phyloP scores from a whole-genome alignment of 176 grass and related monocot genomes.

The Oropetium thomaeum region DNA sequence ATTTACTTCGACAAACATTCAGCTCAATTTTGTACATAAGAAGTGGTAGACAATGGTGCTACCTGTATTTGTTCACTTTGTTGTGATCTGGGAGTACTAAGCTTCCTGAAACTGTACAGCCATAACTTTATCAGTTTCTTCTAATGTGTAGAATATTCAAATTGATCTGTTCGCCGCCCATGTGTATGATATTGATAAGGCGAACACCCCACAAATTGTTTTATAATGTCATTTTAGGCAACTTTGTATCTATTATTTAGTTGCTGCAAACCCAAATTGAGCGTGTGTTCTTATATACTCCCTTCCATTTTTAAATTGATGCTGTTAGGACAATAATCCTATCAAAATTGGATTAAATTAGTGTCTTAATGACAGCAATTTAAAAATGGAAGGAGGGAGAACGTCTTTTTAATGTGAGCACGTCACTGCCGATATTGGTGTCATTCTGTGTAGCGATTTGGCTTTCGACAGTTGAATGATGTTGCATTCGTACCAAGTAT shows the following conservation, averaged over 20 bases:
- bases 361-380: too few relatives aligned
- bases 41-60: slow-evolving; percentile 49
- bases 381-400: too few relatives aligned
- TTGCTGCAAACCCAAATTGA: neutral
- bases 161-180: slow-evolving; percentile 20
- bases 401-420: too few relatives aligned
- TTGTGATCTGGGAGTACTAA: slow-evolving; percentile 44
- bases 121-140: slow-evolving; percentile 53
- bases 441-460: neutral
- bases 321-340: too few relatives aligned
- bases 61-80: slow-evolving; percentile 49
- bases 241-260: slow-evolving; percentile 27
- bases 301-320: too few relatives aligned
- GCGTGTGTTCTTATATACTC: slow-evolving; percentile 20
- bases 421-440: neutral
- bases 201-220: neutral
- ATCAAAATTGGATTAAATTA: neutral
- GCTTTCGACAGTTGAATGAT: neutral
- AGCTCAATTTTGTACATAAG: slow-evolving; percentile 63
- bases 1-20: slow-evolving; percentile 51
- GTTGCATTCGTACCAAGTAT: neutral
- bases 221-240: slow-evolving; percentile 28
- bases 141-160: slow-evolving; percentile 60
- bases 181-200: slow-evolving; percentile 41
- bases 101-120: slow-evolving; percentile 71